Base-by-base conservation (phyloP, 306 rosid species). In the Lagenaria siceraria region DNA sequence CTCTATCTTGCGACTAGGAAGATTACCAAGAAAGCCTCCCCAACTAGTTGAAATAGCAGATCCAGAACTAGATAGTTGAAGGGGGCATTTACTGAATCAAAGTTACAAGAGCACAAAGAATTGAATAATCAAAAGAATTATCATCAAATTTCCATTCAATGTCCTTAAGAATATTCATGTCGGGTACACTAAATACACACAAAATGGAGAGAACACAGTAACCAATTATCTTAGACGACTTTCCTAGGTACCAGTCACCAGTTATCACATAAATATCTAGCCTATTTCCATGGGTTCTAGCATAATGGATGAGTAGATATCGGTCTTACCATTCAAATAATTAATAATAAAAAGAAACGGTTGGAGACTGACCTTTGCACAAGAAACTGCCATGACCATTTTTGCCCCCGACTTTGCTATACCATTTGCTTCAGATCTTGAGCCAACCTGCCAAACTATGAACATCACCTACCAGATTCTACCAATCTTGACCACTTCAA, bases 301-400 rank as follows among this genome's bases (percentile, higher is more conserved):
- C 38, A 69, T 71, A 29, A 25, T 22, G 76, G 59, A 29, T 71
- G 42, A 21, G 8, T 24, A 27, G 76, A 71, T 48, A 71, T 27
- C 8, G 27, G 24, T 71, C 14, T 14, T 36, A 71, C 0, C 59
- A 14, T 25, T 46, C n/a, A 48, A 27, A 71, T 48, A 27, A 48
- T 11, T 48, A 27, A 25, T 17, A 48, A 3, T 48, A 5, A 69
- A 13, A 69, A 40, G 35, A 9, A 31, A 56, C 40, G 17, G 18
- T 22, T 64, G 5, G 75, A 64, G 63, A 82, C 87, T 38, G 69
- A 95, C 98, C 98, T 95, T 95, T 51, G 98, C 96, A 77, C 98
- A 95, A 76, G 98, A 90, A 78, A 92, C 98, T 76, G 98, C 98
- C 98, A 92, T 92, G 80, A 92, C 98, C 96, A 95, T 88, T 85